phyloP scores from a whole-genome alignment of 169 alveolate genomes.

The Eimeria necatrix region DNA sequence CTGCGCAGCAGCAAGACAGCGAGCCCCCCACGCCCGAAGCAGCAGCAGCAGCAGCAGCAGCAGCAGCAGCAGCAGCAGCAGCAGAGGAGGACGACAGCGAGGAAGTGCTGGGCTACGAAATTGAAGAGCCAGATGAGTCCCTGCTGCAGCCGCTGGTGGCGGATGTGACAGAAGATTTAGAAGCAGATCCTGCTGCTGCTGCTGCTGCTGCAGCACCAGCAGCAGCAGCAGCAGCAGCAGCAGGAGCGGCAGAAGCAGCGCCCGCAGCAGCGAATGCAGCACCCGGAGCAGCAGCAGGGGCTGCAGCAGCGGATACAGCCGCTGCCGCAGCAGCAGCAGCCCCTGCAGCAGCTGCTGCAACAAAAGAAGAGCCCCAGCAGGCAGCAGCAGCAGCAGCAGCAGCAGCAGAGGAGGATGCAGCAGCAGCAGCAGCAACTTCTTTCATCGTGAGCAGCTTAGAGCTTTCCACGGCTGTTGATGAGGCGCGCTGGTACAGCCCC shows the following conservation, averaged over 20 bases:
- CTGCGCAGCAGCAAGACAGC: conserved; percentile 11
- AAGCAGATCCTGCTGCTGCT: not conserved
- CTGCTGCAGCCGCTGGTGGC: conserved; percentile 11
- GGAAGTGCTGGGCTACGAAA: conserved; percentile 21
- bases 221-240: conserved; percentile 42
- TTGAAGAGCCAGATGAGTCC: conserved; percentile 51
- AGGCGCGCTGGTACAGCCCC: conserved; percentile 46
- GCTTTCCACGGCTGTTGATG: conserved; percentile 26
- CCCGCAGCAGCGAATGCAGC: not conserved
- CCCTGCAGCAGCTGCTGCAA: not conserved
- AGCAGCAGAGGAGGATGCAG: not conserved
- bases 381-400: conserved; percentile 27
- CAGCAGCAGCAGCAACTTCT: conserved; percentile 31
- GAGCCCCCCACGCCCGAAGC: not conserved
- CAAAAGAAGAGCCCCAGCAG: not conserved
- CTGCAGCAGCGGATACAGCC: not conserved
- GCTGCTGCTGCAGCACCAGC: not conserved
- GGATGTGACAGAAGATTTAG: not conserved
- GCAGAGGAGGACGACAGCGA: not conserved
- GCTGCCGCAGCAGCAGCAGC: conserved; percentile 5
- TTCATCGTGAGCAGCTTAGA: conserved; percentile 34
- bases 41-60: conserved; percentile 46
- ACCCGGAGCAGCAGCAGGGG: not conserved
- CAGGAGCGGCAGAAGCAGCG: conserved; percentile 17
- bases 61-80: not conserved